These are phyloP conservation scores for Stereum hirsutum DNA, from an alignment of 1,284 basidiomycete genomes.

Conservation along the genomic window DNA sequence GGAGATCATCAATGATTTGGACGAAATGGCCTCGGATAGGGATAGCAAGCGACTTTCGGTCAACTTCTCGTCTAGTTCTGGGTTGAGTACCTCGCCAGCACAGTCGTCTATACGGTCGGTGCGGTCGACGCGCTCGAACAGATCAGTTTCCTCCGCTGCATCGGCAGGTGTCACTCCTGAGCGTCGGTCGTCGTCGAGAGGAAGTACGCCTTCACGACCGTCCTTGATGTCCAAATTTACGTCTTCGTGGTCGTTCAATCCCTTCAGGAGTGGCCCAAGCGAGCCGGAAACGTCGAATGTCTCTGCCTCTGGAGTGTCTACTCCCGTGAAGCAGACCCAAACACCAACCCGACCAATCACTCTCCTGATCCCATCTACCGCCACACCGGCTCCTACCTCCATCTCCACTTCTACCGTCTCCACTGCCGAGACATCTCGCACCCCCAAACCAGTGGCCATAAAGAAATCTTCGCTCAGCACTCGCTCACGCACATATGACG, in stretches of 20 bases:
- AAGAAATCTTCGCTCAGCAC: slow-evolving; percentile 30
- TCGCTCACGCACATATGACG: slow-evolving; percentile 48
- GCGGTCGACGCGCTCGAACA: slow-evolving; percentile 39
- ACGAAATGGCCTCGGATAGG: no score
- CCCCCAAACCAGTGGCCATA: slow-evolving; percentile 41
- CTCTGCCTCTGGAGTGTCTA: slow-evolving; percentile 33
- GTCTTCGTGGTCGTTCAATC: slow-evolving; percentile 67
- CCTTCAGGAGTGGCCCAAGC: slow-evolving; percentile 53
- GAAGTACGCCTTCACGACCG: slow-evolving; percentile 24
- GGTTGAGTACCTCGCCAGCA: slow-evolving; percentile 59
- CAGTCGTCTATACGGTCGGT: slow-evolving; percentile 58
- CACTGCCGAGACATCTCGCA: slow-evolving; percentile 10
- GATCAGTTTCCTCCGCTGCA: slow-evolving; percentile 24
- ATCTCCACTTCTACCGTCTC: slow-evolving; percentile 17
- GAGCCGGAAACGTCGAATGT: slow-evolving; percentile 51
- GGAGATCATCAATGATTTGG: no score
- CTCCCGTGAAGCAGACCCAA: slow-evolving; percentile 4
- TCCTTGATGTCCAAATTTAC: slow-evolving; percentile 51
- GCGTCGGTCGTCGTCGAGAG: slow-evolving; percentile 11
- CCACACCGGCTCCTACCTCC: slow-evolving; percentile 6
- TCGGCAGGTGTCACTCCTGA: slow-evolving; percentile 23
- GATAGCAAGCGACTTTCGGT: slow-evolving; percentile 21
- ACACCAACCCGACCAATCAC: background rate
- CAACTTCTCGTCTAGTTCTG: slow-evolving; percentile 17
- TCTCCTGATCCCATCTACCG: no score